These are phyloP conservation scores for Geotrichum aggregatum DNA, from an alignment of 1,139 yeast genomes.

Conservation along the genomic window DNA sequence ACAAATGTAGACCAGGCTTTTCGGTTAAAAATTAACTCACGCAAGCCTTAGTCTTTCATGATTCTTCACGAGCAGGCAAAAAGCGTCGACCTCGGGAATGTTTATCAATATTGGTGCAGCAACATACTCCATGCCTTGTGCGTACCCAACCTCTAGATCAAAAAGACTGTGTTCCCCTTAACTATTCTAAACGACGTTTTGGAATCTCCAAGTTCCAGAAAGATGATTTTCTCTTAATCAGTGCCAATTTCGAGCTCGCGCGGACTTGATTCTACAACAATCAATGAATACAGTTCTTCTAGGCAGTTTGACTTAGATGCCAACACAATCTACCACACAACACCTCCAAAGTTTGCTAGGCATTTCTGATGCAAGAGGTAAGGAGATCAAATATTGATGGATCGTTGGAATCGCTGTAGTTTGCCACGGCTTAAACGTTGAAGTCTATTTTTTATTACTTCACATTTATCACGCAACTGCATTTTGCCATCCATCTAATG, in stretches of 20 bases:
- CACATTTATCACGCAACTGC: slow-evolving; percentile 37
- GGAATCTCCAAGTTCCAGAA: slow-evolving; percentile 51
- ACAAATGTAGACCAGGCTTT: slow-evolving; percentile 88
- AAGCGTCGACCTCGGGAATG: slow-evolving; percentile 78
- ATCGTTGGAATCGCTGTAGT: slow-evolving; percentile 24
- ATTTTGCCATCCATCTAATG: slow-evolving; percentile 42
- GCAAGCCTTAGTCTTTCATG: slow-evolving; percentile 77
- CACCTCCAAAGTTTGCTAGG: slow-evolving; percentile 82
- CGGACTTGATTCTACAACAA: slow-evolving; percentile 51
- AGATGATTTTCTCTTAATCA: slow-evolving; percentile 80
- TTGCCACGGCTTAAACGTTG: slow-evolving; percentile 34
- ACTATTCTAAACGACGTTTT: slow-evolving; percentile 69
- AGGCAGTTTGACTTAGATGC: slow-evolving; percentile 67
- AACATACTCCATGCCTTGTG: slow-evolving; percentile 95
- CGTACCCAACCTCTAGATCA: slow-evolving; percentile 92
- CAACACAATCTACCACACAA: slow-evolving; percentile 86
- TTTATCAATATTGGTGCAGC: slow-evolving; percentile 80
- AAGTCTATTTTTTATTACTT: slow-evolving; percentile 36
- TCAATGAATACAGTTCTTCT: slow-evolving; percentile 61
- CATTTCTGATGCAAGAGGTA: slow-evolving; percentile 66
- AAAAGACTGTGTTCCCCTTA: slow-evolving; percentile 77
- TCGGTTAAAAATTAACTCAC: slow-evolving; percentile 77
- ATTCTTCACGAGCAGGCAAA: slow-evolving; percentile 72
- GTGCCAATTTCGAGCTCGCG: slow-evolving; percentile 76
- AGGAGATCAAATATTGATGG: slow-evolving; percentile 36